These are phyloP conservation scores for Colletotrichum somersetense DNA, from an alignment of 2,329 filamentous ascomycete species.

Conservation along the genomic window DNA sequence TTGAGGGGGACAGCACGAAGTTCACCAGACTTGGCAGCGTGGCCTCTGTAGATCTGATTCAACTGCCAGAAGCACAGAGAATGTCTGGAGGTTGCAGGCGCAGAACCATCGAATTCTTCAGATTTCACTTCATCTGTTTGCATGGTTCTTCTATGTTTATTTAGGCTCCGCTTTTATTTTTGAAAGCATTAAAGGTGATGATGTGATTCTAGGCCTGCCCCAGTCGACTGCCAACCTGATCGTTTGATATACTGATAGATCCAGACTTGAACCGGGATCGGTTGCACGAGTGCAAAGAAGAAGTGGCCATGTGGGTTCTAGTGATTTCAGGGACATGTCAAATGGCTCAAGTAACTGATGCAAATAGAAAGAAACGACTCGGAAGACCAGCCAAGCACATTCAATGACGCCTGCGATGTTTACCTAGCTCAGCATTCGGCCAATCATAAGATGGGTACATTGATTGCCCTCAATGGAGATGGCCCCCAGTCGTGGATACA, in stretches of 20 bases:
- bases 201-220: too few species aligned
- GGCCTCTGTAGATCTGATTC: neutral
- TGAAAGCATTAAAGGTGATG: too few species aligned
- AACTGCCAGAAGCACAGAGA: neutral
- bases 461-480: neutral
- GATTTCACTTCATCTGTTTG: neutral
- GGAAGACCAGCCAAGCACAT: neutral
- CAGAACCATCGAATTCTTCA: neutral
- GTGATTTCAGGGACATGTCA: neutral
- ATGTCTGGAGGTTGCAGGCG: neutral
- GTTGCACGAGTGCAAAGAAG: too few species aligned
- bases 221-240: neutral
- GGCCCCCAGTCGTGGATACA: neutral
- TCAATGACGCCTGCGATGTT: neutral
- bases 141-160: neutral
- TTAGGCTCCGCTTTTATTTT: too few species aligned
- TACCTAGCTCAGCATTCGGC: neutral
- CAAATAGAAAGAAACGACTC: neutral
- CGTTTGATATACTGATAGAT: neutral
- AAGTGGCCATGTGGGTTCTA: too few species aligned
- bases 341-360: neutral
- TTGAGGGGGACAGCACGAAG: neutral
- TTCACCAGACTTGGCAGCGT: neutral
- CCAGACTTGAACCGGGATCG: too few species aligned
- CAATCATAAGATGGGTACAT: neutral